phyloP scores from a whole-genome alignment of 1,139 yeast species.

The Saccharomyces pastorianus region DNA sequence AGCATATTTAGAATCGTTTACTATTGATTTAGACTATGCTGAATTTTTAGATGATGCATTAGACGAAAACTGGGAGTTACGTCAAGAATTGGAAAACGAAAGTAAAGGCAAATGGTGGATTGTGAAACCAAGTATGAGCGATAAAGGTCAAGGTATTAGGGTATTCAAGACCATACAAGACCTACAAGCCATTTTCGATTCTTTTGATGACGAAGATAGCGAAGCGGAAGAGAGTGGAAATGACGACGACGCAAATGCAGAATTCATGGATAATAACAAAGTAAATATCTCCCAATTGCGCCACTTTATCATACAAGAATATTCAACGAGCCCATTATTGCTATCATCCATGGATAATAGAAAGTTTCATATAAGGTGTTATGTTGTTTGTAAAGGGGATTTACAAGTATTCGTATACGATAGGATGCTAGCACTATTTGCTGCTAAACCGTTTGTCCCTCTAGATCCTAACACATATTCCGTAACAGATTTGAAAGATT shows the following conservation, averaged over 20 bases:
- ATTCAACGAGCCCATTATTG: slow-evolving; percentile 58
- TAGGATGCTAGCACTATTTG: slow-evolving; percentile 74
- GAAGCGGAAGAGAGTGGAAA: slow-evolving; percentile 47
- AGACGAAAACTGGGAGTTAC: slow-evolving; percentile 82
- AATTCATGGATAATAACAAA: slow-evolving; percentile 36
- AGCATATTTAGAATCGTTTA: slow-evolving; percentile 69
- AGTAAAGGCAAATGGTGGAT: slow-evolving; percentile 67
- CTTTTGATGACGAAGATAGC: slow-evolving; percentile 63
- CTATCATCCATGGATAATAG: slow-evolving; percentile 51
- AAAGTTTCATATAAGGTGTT: slow-evolving; percentile 83
- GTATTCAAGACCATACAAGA: slow-evolving; percentile 71
- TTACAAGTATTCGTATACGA: slow-evolving; percentile 70
- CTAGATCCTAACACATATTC: slow-evolving; percentile 33
- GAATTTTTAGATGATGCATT: slow-evolving; percentile 89
- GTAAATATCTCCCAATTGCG: slow-evolving; percentile 80
- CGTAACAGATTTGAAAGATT: slow-evolving; percentile 30
- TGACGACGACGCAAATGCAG: slow-evolving; percentile 34
- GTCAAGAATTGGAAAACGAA: slow-evolving; percentile 63
- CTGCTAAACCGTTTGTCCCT: slow-evolving; percentile 43
- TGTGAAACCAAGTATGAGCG: slow-evolving; percentile 93
- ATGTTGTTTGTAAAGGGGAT: slow-evolving; percentile 71
- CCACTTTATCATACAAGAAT: slow-evolving; percentile 83
- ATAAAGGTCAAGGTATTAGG: slow-evolving; percentile 91
- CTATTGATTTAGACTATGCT: slow-evolving; percentile 88
- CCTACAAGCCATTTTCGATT: slow-evolving; percentile 72